A percentile compares a stretch with the other conserved stretches of the same genome.
phyloP scores from a whole-genome alignment of 441 rosid genomes.

The Metrosideros polymorpha region DNA sequence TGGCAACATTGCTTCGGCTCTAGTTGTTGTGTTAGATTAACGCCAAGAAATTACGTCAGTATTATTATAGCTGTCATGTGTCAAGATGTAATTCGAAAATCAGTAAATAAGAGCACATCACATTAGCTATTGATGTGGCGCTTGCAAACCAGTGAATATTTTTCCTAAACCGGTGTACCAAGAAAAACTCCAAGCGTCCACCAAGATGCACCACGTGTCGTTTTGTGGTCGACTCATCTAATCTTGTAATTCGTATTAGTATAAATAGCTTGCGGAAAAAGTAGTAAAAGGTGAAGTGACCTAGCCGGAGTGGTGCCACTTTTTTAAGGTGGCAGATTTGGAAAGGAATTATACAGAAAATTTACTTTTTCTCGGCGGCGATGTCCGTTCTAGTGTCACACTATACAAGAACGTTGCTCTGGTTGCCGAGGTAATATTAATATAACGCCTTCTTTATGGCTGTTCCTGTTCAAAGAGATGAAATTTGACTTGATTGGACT shows the following conservation, averaged over 20 bases:
- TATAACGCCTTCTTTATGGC: neutral
- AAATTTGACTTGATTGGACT: neutral
- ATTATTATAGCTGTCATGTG: neutral
- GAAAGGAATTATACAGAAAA: too few species aligned
- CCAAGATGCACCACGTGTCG: neutral
- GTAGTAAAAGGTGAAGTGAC: neutral
- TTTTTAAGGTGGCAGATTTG: neutral
- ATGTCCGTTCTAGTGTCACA: neutral
- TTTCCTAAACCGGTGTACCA: neutral
- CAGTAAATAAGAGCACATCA: too few species aligned
- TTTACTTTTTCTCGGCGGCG: too few species aligned
- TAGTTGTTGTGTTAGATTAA: neutral
- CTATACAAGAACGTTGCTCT: neutral
- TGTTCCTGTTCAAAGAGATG: neutral
- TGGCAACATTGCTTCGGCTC: neutral
- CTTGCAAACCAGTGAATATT: too few species aligned
- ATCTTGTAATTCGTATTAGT: neutral
- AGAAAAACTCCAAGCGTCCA: neutral
- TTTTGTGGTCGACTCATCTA: neutral
- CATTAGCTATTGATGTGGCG: too few species aligned
- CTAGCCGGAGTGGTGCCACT: neutral
- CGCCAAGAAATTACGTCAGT: neutral
- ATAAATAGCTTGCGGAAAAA: neutral
- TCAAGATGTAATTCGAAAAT: too few species aligned
- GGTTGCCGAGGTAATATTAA: neutral